Conservation (phyloP, 495 filamentous ascomycete genomes). For the Podospora anserina region DNA sequence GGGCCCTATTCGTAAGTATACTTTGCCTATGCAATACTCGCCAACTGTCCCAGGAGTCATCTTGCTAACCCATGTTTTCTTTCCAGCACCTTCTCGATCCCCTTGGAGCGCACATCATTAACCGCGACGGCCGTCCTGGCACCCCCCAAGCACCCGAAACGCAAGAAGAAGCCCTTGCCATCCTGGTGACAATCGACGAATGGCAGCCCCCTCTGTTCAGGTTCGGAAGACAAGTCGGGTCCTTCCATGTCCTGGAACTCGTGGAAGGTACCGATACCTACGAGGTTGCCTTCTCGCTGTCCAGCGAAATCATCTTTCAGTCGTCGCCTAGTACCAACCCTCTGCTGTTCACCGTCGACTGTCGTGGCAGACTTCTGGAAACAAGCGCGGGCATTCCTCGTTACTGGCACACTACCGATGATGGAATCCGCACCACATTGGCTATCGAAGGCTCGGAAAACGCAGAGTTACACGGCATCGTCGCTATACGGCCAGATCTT, state of each 20-base stretch:
- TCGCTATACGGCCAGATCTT: background rate
- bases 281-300: background rate
- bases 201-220: slow-evolving; percentile 8
- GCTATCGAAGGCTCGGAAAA: background rate
- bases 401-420: background rate
- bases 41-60: background rate
- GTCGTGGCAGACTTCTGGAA: background rate
- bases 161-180: background rate
- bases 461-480: background rate
- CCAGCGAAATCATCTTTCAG: background rate
- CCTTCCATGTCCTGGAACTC: background rate
- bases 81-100: slow-evolving; percentile 8
- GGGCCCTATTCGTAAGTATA: slow-evolving; percentile 4
- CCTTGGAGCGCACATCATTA: background rate
- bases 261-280: background rate
- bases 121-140: slow-evolving; percentile 1
- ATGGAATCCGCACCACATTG: background rate
- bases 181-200: background rate
- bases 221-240: background rate
- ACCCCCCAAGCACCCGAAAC: slow-evolving; percentile 1
- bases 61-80: background rate
- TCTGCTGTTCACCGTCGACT: background rate
- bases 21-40: background rate
- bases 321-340: background rate
- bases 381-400: background rate